These are phyloP conservation scores for Podaxis rugospora DNA, from an alignment of 768 basidiomycete genomes.

Conservation along the genomic window DNA sequence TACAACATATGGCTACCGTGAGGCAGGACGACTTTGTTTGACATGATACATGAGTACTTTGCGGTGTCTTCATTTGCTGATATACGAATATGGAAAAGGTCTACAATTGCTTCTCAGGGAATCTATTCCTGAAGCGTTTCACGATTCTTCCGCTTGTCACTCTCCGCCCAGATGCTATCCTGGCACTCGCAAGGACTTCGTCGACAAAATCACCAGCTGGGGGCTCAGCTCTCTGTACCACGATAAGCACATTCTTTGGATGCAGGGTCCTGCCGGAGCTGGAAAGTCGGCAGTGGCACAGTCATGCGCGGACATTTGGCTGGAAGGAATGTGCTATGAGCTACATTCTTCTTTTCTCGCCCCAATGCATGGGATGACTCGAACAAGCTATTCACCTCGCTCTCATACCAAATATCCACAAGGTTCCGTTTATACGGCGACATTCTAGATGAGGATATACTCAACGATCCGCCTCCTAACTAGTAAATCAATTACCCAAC, in stretches of 20 bases:
- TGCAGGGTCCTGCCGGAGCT: not conserved
- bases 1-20: too few relatives aligned
- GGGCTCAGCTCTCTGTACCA: not conserved
- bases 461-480: not conserved
- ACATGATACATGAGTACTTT: not conserved
- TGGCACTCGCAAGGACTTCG: not conserved
- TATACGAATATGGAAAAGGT: not conserved
- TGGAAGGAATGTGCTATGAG: not conserved
- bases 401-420: constrained; percentile 1
- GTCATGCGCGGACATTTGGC: not conserved
- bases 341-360: constrained; percentile 8
- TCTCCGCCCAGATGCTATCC: not conserved
- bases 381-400: not conserved
- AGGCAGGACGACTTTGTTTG: too few relatives aligned
- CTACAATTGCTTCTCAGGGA: not conserved
- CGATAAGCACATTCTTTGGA: not conserved
- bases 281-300: constrained; percentile 8
- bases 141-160: not conserved
- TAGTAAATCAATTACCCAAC: not conserved
- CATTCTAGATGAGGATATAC: not conserved
- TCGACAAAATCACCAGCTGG: not conserved
- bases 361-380: not conserved
- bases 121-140: constrained; percentile 5
- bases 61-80: not conserved
- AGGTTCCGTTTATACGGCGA: not conserved